These are phyloP conservation scores for Pyricularia sp. DNA, from an alignment of 2,329 filamentous ascomycete species.

Conservation along the genomic window DNA sequence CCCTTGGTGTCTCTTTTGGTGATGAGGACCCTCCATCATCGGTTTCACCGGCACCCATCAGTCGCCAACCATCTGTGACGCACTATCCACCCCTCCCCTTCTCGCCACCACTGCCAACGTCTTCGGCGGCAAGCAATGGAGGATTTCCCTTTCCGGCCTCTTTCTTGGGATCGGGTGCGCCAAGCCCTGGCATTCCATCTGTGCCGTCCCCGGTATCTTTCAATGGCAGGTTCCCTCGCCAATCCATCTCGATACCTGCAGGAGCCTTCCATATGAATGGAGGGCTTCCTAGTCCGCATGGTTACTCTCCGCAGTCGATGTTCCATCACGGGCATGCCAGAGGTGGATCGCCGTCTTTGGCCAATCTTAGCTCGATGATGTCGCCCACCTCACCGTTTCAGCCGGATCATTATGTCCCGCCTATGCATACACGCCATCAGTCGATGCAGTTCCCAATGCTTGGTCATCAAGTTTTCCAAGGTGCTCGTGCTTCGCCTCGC, in stretches of 20 bases:
- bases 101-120: conserved; percentile 70
- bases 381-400: conserved; percentile 54
- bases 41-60: conserved; percentile 52
- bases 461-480: conserved; percentile 45
- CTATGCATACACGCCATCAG: conserved; percentile 42
- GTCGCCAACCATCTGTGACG: conserved; percentile 52
- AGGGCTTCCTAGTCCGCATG: conserved; percentile 44
- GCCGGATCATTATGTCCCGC: conserved; percentile 32
- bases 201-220: conserved; percentile 64
- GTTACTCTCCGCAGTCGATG: conserved; percentile 44
- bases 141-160: conserved; percentile 39
- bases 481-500: conserved; percentile 42
- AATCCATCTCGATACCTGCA: conserved; percentile 56
- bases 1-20: conserved; percentile 73
- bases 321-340: conserved; percentile 38
- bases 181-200: conserved; percentile 51
- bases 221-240: conserved; percentile 49
- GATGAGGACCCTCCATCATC: conserved; percentile 56
- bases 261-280: conserved; percentile 51
- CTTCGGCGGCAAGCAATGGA: conserved; percentile 61
- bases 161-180: conserved; percentile 48
- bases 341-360: conserved; percentile 51
- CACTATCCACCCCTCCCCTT: conserved; percentile 67
- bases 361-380: conserved; percentile 39
- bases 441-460: conserved; percentile 45